A percentile compares a stretch with the other conserved stretches of the same genome.
Conservation (phyloP, 2,329 filamentous ascomycete genomes). For the Myriosclerotinia curreyana region DNA sequence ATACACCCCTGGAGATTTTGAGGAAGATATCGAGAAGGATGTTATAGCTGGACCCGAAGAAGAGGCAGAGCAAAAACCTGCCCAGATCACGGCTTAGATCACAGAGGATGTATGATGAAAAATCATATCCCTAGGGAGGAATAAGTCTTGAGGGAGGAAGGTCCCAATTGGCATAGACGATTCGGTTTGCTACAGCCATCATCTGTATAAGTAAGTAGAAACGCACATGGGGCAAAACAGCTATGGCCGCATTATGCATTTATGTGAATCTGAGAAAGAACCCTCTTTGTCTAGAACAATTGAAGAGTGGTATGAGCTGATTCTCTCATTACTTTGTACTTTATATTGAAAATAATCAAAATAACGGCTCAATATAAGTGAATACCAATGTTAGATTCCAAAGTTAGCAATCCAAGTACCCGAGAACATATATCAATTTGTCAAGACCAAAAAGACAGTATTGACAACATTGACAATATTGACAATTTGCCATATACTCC, state of each 20-base stretch:
- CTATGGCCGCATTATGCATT: conserved; percentile 11
- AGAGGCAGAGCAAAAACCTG: conserved; percentile 7
- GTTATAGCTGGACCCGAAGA: conserved; percentile 7
- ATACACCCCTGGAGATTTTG: conserved; percentile 33
- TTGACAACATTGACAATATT: neutral
- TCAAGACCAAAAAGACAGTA: conserved; percentile 15
- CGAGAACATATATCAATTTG: conserved; percentile 13
- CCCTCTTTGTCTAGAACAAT: conserved; percentile 14
- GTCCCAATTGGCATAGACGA: conserved; percentile 5
- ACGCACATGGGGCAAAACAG: conserved; percentile 16
- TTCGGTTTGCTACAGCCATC: conserved; percentile 11
- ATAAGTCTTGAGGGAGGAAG: conserved; percentile 5
- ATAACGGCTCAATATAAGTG: neutral
- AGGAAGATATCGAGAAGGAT: conserved; percentile 37
- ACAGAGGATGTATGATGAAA: conserved; percentile 5
- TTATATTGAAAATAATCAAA: neutral
- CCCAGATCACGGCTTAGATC: conserved; percentile 13
- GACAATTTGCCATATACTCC: conserved; percentile 16
- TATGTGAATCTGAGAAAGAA: conserved; percentile 14
- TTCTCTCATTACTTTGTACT: neutral
- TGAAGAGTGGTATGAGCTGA: conserved; percentile 2
- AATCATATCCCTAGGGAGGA: conserved; percentile 10
- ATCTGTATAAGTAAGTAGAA: conserved; percentile 22
- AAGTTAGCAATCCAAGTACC: neutral
- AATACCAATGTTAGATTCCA: conserved; percentile 1